Evolutionary conservation across 352 stramenopile genomes (phyloP).

Genomic region (Chrysophaeum taylorii): DNA sequence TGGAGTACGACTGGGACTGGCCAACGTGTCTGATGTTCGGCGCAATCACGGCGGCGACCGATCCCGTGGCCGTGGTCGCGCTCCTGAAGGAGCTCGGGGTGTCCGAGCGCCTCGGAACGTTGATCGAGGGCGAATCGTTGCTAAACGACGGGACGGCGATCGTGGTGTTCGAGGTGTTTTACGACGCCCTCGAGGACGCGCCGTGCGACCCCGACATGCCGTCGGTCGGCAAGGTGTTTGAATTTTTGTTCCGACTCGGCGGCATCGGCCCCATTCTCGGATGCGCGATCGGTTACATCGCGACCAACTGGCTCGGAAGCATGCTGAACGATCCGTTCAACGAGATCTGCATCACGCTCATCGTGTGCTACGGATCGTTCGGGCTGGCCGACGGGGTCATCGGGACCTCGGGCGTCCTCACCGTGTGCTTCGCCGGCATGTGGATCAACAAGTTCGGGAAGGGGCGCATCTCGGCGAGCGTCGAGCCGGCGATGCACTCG

Average conservation of each 20-base stretch:
- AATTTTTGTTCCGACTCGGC: constrained; percentile 46
- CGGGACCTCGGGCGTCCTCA: constrained; percentile 27
- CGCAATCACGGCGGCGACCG: constrained; percentile 41
- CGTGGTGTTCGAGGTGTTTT: constrained; percentile 68
- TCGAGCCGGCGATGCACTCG: neutral
- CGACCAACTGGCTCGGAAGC: constrained; percentile 34
- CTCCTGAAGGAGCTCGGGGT: constrained; percentile 56
- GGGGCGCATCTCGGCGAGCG: neutral
- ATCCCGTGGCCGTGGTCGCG: constrained; percentile 55
- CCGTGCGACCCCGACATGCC: neutral
- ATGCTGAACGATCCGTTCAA: constrained; percentile 39
- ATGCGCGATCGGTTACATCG: constrained; percentile 40
- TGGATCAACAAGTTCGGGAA: neutral
- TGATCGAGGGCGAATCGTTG: constrained; percentile 56
- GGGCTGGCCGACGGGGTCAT: constrained; percentile 35
- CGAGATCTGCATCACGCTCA: constrained; percentile 43
- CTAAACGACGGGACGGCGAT: constrained; percentile 64
- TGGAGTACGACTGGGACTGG: constrained; percentile 31
- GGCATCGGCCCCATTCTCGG: constrained; percentile 45
- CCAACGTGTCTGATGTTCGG: constrained; percentile 37
- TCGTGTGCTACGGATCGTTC: constrained; percentile 35
- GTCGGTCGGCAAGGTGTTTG: constrained; percentile 20
- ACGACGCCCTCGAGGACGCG: neutral
- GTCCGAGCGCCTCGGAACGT: constrained; percentile 23
- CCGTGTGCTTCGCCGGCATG: neutral